Evolutionary conservation across 164 flowering plant species (phyloP).

Genomic region (Vitis rotundifolia): DNA sequence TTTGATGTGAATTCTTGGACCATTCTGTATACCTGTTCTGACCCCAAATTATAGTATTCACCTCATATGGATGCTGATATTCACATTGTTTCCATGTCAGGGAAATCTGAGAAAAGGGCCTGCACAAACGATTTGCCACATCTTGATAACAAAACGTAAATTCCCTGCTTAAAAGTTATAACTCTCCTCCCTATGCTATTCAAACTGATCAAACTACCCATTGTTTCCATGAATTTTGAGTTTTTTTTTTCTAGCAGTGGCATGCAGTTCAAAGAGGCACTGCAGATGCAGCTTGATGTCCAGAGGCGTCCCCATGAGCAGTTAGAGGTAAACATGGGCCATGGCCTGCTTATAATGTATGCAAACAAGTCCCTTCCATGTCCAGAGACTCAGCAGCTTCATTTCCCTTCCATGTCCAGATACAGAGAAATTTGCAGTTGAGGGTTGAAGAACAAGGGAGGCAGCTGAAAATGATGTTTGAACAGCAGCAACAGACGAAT

Average conservation of each 20-base stretch:
- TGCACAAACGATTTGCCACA: slow-evolving; percentile 27
- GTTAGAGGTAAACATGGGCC: slow-evolving; percentile 50
- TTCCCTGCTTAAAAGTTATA: neutral
- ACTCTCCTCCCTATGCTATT: neutral
- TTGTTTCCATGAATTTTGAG: neutral
- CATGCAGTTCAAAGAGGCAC: slow-evolving; percentile 66
- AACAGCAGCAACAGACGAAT: slow-evolving; percentile 50
- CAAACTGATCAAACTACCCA: neutral
- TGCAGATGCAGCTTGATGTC: slow-evolving; percentile 72
- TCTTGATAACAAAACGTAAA: slow-evolving; percentile 53
- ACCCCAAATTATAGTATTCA: too few species aligned
- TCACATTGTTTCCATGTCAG: slow-evolving; percentile 30
- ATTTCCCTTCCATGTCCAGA: slow-evolving; percentile 29
- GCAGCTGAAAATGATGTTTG: slow-evolving; percentile 67
- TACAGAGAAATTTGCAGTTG: slow-evolving; percentile 66
- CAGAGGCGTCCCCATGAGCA: slow-evolving; percentile 88
- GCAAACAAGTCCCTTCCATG: neutral
- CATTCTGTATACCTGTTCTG: too few species aligned
- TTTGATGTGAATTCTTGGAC: neutral
- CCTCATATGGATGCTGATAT: too few species aligned
- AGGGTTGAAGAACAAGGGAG: slow-evolving; percentile 81
- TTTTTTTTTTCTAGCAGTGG: slow-evolving; percentile 40
- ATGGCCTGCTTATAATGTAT: neutral
- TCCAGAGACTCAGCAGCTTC: slow-evolving; percentile 28
- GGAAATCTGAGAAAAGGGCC: slow-evolving; percentile 44